These are phyloP conservation scores for Parafenestella ontariensis DNA, from an alignment of 2,329 filamentous ascomycete species.

Conservation along the genomic window DNA sequence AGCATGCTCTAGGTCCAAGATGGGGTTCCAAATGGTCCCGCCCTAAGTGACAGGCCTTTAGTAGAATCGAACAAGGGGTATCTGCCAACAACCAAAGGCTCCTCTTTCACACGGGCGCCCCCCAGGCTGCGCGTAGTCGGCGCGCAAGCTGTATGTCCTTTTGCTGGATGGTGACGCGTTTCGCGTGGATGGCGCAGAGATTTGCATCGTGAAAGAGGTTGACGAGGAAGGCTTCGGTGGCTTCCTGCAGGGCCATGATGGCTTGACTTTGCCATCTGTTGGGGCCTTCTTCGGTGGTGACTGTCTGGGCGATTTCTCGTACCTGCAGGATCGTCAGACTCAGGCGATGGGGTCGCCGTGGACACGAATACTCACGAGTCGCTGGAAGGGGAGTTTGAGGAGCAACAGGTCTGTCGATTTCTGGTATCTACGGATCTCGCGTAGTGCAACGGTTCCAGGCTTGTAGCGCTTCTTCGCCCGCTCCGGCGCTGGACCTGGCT, in stretches of 20 bases:
- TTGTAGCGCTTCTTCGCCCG: conserved; percentile 53
- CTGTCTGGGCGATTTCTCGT: conserved; percentile 70
- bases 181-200: neutral
- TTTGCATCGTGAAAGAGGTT: conserved; percentile 2
- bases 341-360: neutral
- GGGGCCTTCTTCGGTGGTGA: conserved; percentile 74
- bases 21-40: neutral
- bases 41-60: neutral
- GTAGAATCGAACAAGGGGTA: conserved; percentile 16
- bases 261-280: conserved; percentile 89
- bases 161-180: conserved; percentile 92
- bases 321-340: conserved; percentile 71
- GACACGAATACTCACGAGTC: conserved; percentile 65
- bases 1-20: neutral
- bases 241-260: conserved; percentile 97
- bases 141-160: conserved; percentile 98
- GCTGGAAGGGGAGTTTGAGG: conserved; percentile 97
- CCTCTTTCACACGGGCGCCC: conserved; percentile 40
- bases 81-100: conserved; percentile 1
- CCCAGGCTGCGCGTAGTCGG: conserved; percentile 81
- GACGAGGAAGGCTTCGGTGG: conserved; percentile 91
- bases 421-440: conserved; percentile 98
- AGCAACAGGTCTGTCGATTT: conserved; percentile 96
- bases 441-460: conserved; percentile 86
- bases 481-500: conserved; percentile 43